These are phyloP conservation scores for Leucocoprinus birnbaumii DNA, from an alignment of 768 basidiomycete species.

Conservation along the genomic window DNA sequence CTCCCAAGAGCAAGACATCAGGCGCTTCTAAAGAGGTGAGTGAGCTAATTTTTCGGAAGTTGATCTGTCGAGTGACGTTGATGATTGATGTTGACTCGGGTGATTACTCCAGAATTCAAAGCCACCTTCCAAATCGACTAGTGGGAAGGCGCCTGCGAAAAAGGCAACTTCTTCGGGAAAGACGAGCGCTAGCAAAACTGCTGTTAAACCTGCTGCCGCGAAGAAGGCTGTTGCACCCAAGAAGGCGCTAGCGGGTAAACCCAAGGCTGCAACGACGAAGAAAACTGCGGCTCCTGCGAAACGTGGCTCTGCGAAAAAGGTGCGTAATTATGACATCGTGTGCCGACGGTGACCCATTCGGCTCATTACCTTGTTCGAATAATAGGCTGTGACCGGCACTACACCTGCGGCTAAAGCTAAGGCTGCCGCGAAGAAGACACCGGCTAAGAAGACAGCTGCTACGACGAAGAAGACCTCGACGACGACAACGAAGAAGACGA, in stretches of 20 bases:
- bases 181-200: conserved; percentile 24
- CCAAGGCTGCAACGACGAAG: conserved; percentile 16
- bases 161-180: conserved; percentile 30
- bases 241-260: conserved; percentile 24
- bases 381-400: conserved; percentile 51
- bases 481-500: conserved; percentile 26
- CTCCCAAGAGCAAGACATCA: conserved; percentile 46
- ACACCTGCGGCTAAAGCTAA: conserved; percentile 39
- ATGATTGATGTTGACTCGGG: conserved; percentile 6
- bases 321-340: conserved; percentile 17
- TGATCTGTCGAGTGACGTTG: conserved; percentile 2
- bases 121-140: conserved; percentile 35
- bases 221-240: conserved; percentile 23
- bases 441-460: conserved; percentile 31
- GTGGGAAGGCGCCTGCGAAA: conserved; percentile 25
- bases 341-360: conserved; percentile 1
- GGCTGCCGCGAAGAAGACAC: conserved; percentile 32
- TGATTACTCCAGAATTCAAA: conserved; percentile 41
- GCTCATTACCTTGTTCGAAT: conserved; percentile 6
- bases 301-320: conserved; percentile 65
- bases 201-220: conserved; percentile 23
- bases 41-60: neutral
- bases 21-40: conserved; percentile 61
- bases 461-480: conserved; percentile 25
- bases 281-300: conserved; percentile 33